Evolutionary conservation across 805 yeast genomes (phyloP), one percentile per base, ranked within the genome.

Genomic region (Yarrowia sp.): DNA sequence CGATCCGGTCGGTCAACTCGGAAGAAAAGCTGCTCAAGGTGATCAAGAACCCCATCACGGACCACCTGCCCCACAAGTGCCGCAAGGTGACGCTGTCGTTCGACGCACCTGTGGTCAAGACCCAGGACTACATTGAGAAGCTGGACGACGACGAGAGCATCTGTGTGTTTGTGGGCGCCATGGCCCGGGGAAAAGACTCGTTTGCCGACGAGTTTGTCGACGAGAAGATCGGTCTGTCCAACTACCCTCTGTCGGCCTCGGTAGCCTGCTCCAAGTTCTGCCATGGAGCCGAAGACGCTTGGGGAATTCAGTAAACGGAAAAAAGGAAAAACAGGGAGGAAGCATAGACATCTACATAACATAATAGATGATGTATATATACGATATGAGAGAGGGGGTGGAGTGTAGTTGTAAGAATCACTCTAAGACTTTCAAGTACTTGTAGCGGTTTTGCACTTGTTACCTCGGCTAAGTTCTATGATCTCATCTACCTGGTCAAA

Each of bases 251-350:
- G 70, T 90, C 97, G 67, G 99, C 99, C 2, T 92, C 98, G 13
- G 98, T 95, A 68, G 98, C 99, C 6, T 95, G 98, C 79, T 90
- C 97, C 71, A 95, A 95, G 79, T 92, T 95, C 82, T 94, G 98
- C 78, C 98, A 95, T 76, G 99, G 99, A 61, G 92, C 97, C 76
- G 99, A 95, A 81, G 99, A 95, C 79, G 96, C 96, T 34, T 95
- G 99, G 98, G 88, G 87, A 55, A 93, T 95, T 74, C 78, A 80
- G 75, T 83, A 73, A 69, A 15, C 13, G 15, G 4, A 17, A 7
- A 9, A 19, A 13, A 17, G 43, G 30, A 24, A 24, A 24, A 24
- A 24, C 30, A 7, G 55, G 47, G 65, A 43, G 40, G 44, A 42
- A 34, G 61, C 46, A 63, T 63, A 67, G 68, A 46, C 55, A 67